Evolutionary conservation across 495 filamentous ascomycete species (phyloP), one percentile per base, ranked within the genome.

Genomic region (Venustampulla echinocandica): DNA sequence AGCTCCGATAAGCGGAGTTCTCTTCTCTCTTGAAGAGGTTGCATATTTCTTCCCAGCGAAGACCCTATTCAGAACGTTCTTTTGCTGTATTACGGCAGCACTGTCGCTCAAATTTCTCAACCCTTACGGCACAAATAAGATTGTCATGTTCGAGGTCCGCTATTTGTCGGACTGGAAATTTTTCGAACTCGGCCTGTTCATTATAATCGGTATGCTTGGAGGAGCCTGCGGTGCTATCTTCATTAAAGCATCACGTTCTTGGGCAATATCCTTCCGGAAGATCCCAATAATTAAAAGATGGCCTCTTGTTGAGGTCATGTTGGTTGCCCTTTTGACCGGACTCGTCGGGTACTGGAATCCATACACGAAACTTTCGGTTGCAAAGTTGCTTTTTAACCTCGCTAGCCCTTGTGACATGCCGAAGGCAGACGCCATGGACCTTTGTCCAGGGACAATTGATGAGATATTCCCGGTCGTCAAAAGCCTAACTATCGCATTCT

Each of bases 21-120:
- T 97, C 6, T 97, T 97, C 62, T 87, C 88, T 44, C 66, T 97
- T 19, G 90, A 97, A 64, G 90, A 97, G 72, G 87, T 95, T 20
- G 76, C 83, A 62, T 98, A 98, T 63, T 98, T 95, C 61, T 96
- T 96, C 63, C 92, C 90, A 3, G 85, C 92, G n/a, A 97, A 98
- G 66, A 96, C 90, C 2, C 77, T 98, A 2, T 98, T 98, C 68
- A 74, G 92, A 30, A 98, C 92, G 1, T 97, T 98, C 69, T 98
- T 96, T 66, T 95, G 89, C 64, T 98, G 90, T 64, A 97, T 97
- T 56, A 85, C 77, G 1, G 89, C 92, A 18, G 84, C 92, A 0
- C 61, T 98, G 20, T 87, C 90, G 3, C 69, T 97, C 46, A 95
- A 95, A 57, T 95, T 95, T 58, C 71, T 97, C 42, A 90, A 98